Base-by-base conservation (phyloP, 129 eudicot genomes). In the Chrysanthemum seticuspe region DNA sequence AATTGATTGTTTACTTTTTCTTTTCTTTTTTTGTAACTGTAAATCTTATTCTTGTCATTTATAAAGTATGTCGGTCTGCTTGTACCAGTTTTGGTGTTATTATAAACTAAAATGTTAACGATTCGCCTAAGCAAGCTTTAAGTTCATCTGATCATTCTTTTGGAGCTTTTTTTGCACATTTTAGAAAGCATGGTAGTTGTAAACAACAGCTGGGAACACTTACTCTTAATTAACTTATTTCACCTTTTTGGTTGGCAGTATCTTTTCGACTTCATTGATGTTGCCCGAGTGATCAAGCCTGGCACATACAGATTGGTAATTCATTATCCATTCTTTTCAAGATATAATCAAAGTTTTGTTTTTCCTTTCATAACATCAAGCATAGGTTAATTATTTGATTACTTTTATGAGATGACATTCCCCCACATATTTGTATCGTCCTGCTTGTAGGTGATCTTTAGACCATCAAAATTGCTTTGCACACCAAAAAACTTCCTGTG, bases 251-350 rank as follows among this genome's bases (percentile, higher is more conserved):
- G 12, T 27, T 56, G 73, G 76, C 93, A 88, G 97, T 66, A 62
- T 79, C 91, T 93, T 49, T 93, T 87, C 73, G 82, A 90, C 83
- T 93, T 85, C 86, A 89, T 93, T 19, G 98, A 93, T 73, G 76
- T 93, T 81, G 86, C 89, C 66, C 83, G 90, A 86, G 79, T 69
- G 69, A 83, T 93, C 74, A 90, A 86, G 82, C 97, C 98, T 44
- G 93, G 97, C 56, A 74, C 89, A 18, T 94, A 90, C 80, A 88
- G 97, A 94, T 71, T 94, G 99, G 99, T 94, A 86, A 68, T 64
- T 76, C 55, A 9, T 47, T 69, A 7, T 72, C 10, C 14, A 0
- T n/a, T 40, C 68, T 16, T 70, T 57, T 62, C 3, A 7, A 29
- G 15, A 36, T 29, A 27, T 65, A 16, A 31, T 31, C 16, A 1